These are phyloP conservation scores for Sporopachydermia quercuum DNA, from an alignment of 805 yeast genomes.

Conservation along the genomic window DNA sequence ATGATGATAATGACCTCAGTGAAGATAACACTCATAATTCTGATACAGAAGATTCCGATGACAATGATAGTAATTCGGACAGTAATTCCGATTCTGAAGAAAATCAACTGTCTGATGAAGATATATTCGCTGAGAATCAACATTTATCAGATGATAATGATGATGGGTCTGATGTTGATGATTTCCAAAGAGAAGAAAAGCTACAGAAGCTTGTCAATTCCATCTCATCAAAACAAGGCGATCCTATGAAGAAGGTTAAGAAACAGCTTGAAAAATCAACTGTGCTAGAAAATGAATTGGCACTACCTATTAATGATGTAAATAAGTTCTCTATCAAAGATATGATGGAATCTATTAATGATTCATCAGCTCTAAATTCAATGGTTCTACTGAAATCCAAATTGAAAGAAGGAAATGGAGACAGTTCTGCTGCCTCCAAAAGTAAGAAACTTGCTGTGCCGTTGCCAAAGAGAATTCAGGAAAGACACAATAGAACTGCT, in stretches of 20 bases:
- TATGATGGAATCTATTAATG: constrained; percentile 48
- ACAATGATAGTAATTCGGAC: constrained; percentile 14
- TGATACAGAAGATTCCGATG: constrained; percentile 12
- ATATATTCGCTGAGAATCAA: constrained; percentile 18
- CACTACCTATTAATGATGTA: constrained; percentile 42
- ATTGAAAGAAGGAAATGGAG: constrained; percentile 18
- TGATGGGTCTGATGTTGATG: constrained; percentile 28
- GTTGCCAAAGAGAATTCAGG: constrained; percentile 71
- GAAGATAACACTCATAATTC: constrained; percentile 6
- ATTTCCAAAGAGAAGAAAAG: constrained; percentile 35
- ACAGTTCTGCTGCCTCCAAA: constrained; percentile 7
- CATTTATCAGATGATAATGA: constrained; percentile 10
- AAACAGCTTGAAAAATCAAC: constrained; percentile 39
- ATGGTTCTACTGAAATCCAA: constrained; percentile 26
- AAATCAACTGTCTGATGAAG: constrained; percentile 19
- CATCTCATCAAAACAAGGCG: constrained; percentile 19
- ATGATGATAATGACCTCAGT: constrained; percentile 10
- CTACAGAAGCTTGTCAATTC: constrained; percentile 24
- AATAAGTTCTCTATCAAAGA: constrained; percentile 50
- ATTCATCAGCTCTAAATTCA: constrained; percentile 33
- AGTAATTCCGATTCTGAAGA: constrained; percentile 12
- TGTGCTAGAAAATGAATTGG: constrained; percentile 53
- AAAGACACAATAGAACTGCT: constrained; percentile 72
- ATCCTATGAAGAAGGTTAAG: constrained; percentile 19
- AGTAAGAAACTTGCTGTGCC: constrained; percentile 57